phyloP scores from a whole-genome alignment of 176 grass and related monocot species.

The Rhynchospora pubera region DNA sequence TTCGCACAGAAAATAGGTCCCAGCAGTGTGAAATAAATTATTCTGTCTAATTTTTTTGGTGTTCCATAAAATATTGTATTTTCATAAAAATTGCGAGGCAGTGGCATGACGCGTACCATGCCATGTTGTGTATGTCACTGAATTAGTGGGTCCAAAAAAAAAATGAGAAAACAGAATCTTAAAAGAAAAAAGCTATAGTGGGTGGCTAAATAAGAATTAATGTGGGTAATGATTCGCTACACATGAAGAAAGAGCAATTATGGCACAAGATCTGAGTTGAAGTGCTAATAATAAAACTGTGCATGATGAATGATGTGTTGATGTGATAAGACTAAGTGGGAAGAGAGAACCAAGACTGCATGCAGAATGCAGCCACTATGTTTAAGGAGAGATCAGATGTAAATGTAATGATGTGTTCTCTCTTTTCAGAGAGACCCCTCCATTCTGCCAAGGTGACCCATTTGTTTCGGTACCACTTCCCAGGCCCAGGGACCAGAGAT shows the following conservation, averaged over 20 bases:
- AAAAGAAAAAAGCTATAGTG: not conserved
- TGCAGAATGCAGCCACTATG: constrained; percentile 13
- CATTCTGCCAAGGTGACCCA: not conserved
- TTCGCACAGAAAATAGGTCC: not conserved
- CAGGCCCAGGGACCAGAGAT: not conserved
- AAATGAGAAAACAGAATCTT: not conserved
- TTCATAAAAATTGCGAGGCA: no score
- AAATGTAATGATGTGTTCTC: not conserved
- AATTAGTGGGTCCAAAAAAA: not conserved
- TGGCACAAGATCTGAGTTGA: not conserved
- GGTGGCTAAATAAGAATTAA: not conserved
- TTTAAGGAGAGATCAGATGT: not conserved
- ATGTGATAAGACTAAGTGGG: not conserved
- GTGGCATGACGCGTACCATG: no score
- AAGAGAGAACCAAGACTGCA: not conserved
- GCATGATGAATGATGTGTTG: not conserved
- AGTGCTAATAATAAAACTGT: not conserved
- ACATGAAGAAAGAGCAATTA: not conserved
- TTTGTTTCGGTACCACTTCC: not conserved
- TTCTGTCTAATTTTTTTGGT: no score
- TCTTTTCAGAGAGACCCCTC: not conserved
- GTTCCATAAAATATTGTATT: no score
- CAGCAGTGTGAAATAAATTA: not conserved
- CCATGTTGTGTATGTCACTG: not conserved
- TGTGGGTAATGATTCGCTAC: not conserved